Evolutionary conservation across 2,329 filamentous ascomycete species (phyloP).

Genomic region (Annulohypoxylon truncatum): DNA sequence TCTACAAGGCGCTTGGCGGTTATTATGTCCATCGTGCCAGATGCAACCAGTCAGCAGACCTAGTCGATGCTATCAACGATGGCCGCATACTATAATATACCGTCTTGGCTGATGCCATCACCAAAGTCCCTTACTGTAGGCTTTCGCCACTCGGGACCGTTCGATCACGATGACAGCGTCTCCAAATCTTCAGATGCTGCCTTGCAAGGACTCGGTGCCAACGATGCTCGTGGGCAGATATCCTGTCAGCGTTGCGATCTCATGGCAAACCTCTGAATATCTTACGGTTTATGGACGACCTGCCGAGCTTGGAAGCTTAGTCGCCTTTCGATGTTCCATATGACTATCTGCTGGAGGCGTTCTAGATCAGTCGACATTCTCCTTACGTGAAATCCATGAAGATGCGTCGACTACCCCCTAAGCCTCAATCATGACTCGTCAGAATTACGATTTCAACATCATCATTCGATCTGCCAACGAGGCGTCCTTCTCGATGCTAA

Average conservation of each 20-base stretch:
- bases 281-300: neutral
- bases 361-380: constrained; percentile 7
- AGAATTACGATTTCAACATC: neutral
- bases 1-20: constrained; percentile 47
- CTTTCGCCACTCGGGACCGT: neutral
- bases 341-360: neutral
- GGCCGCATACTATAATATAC: neutral
- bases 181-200: constrained; percentile 7
- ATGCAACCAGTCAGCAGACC: constrained; percentile 1
- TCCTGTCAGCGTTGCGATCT: constrained; percentile 17
- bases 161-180: neutral
- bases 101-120: constrained; percentile 5
- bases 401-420: neutral
- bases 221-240: neutral
- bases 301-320: constrained; percentile 1
- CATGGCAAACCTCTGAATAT: neutral
- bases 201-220: constrained; percentile 3
- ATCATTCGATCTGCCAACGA: neutral
- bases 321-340: neutral
- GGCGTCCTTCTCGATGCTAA: neutral
- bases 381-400: neutral
- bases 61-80: constrained; percentile 8
- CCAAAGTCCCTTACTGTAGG: neutral
- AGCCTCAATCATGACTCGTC: neutral
- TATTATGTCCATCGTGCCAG: neutral